A percentile compares a stretch with the other conserved stretches of the same genome.
These are phyloP conservation scores for Rehmannia glutinosa DNA, from an alignment of 257 asterid species.

Conservation along the genomic window DNA sequence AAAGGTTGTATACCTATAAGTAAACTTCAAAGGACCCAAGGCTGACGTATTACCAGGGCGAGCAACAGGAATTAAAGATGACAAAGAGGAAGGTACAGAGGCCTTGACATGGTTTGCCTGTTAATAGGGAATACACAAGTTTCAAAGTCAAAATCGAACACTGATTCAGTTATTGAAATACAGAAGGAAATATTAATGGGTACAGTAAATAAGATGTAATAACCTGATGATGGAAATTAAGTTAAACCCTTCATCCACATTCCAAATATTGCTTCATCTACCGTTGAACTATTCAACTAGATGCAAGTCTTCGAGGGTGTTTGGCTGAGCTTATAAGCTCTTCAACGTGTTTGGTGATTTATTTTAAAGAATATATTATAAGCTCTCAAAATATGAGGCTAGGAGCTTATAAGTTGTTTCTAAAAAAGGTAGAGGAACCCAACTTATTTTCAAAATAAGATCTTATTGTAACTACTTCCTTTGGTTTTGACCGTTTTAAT, in stretches of 20 bases:
- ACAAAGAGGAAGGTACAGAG: conserved; percentile 48
- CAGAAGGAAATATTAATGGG: background rate
- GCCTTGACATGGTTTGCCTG: conserved; percentile 66
- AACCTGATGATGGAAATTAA: background rate
- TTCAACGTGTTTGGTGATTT: no score
- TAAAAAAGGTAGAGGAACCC: no score
- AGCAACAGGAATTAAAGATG: conserved; percentile 47
- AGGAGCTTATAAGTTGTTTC: no score
- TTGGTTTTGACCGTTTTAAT: no score
- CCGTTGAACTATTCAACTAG: background rate
- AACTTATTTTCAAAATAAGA: no score
- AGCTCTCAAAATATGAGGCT: no score
- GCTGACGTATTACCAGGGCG: conserved; percentile 53
- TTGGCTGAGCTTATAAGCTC: no score
- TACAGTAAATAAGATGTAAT: background rate
- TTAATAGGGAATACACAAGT: background rate
- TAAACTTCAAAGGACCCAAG: conserved; percentile 75
- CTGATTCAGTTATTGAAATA: background rate
- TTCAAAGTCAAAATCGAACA: conserved; percentile 13
- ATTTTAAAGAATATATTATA: no score
- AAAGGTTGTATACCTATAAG: conserved; percentile 62
- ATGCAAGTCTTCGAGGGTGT: no score
- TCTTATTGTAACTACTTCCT: no score
- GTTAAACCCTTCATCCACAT: background rate
- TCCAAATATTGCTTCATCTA: no score